Evolutionary conservation across 352 stramenopile species (phyloP), one percentile per base, ranked within the genome.

Genomic region (Blastocystis sp.): DNA sequence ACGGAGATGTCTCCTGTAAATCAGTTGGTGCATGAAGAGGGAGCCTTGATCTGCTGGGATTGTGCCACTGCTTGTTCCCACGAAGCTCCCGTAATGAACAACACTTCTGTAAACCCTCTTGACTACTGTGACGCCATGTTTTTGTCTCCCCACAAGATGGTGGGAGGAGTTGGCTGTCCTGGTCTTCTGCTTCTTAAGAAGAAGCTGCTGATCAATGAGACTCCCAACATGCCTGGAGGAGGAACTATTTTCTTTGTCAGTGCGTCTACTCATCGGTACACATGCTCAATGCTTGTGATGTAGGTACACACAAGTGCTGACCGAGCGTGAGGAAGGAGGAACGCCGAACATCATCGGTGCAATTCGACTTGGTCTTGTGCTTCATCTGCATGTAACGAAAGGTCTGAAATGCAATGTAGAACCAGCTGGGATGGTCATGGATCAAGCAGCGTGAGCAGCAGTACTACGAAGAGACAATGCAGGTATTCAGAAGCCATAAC

Each of bases 151-250:
- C 97, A 99, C 93, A 98, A 98, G 91, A 95, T 98, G 68, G 88
- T 98, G 13, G 97, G 96, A 47, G 97, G 96, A 6, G 93, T 94
- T 0, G 94, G 94, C 9, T 95, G 94, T 5, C 94, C 95, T 2
- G 95, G 96, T 18, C 94, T 98, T 4, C 92, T 99, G 20, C 93
- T 98, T 1, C 91, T 98, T 6, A 99, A 98, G 90, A 96, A 97
- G 93, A 55, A 90, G 70, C 88, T 95, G 18, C 90, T 95, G 9
- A 80, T 50, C 3, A 95, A 94, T 61, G 90, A 91, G 20, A 91
- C 93, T 23, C 93, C 94, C 5, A 93, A 92, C 9, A 87, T 90
- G 11, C 91, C 92, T 13, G 93, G 70, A 89, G 93, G 54, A 3
- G 93, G 93, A 50, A 94, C 92, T 0, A 92, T 95, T 0, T 97